Base-by-base conservation (phyloP, 2,329 filamentous ascomycete genomes). In the Zymoseptoria crescenta region DNA sequence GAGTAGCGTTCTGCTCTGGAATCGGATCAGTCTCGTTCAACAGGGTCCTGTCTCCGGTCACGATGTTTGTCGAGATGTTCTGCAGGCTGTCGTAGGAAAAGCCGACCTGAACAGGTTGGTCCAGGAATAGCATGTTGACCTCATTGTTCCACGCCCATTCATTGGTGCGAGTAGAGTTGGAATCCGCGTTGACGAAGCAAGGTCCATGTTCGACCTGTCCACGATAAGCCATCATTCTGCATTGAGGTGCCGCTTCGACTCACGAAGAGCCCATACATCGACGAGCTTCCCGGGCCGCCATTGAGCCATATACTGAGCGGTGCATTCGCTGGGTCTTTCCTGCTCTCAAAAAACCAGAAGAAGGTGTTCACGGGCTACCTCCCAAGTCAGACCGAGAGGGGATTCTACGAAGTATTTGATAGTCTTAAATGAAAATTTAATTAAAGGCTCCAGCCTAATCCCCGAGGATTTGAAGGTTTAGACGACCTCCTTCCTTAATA, bases 81-180 rank as follows among this genome's bases (percentile, higher is more conserved):
- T 64, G 64, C 7, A 74, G 63, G 1, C 61, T 68, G 52, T 75
- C 73, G 64, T 83, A 84, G 49, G 77, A 81, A 64, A 83, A 79
- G 0, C 83, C 83, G 8, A 81, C 79, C 61, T 83, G 79, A 3
- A 76, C 78, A 0, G 82, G 86, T 72, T 87, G 83, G 63, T 88
- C 84, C 56, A 88, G 79, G 69, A 84, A 88, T 8, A 88, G 78
- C 71, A 78, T 74, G 58, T 78, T 78, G 50, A 74, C 73, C 29
- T 85, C 77, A 58, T 82, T 81, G 63, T 86, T 87, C 81, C 83
- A 87, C 0, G 81, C 81, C 75, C 79, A 84, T 2, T 81, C 78
- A 65, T 85, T 87, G 6, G 76, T 57, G n/a, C 69, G 68, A 0
- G 75, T 77, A 0, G 73, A 74, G 61, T 82, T 83, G 0, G 79